Evolutionary conservation across 306 rosid species (phyloP), one percentile per base, ranked within the genome.

Genomic region (Leucaena leucocephala): DNA sequence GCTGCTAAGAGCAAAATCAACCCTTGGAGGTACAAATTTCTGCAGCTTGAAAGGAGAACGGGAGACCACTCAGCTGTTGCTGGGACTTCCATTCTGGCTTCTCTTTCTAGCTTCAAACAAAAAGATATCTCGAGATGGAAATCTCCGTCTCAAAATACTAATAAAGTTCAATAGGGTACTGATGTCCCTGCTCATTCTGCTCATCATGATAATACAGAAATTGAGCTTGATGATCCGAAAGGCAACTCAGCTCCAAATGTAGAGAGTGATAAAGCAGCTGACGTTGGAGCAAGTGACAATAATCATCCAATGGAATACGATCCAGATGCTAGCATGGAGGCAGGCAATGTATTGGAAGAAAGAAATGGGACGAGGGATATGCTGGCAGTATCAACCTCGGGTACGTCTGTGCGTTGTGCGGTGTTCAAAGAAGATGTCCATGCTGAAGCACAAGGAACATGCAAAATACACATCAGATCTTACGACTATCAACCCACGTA

Each of bases 331-430:
- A 87, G 89, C 88, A 68, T 83, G 77, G 98, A 96, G 94, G 91
- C 98, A 87, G 97, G 94, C 98, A 96, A 93, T 96, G 96, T 93
- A 85, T 79, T 90, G 91, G 98, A 96, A 83, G 99, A 96, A 83
- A 94, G 86, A 89, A 93, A 91, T 85, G 96, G 96, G 86, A 85
- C 75, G 86, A 88, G 89, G 88, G 96, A 89, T 85, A 79, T 65
- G 54, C 96, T 84, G 85, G 89, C 93, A 73, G 92, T 92, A 52
- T 96, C 96, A 63, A 90, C 90, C 12, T 88, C 89, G 12, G 92
- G 94, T 75, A 80, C 85, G 90, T 90, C 99, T 79, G 77, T 93
- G 77, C 99, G 99, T 84, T 84, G 93, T 84, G 88, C 92, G 43
- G 90, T 86, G 75, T 93, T 93, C 80, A 93, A 84, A 84, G 99